Base-by-base conservation (phyloP, 495 filamentous ascomycete species). In the Penicillium psychrofluorescens region DNA sequence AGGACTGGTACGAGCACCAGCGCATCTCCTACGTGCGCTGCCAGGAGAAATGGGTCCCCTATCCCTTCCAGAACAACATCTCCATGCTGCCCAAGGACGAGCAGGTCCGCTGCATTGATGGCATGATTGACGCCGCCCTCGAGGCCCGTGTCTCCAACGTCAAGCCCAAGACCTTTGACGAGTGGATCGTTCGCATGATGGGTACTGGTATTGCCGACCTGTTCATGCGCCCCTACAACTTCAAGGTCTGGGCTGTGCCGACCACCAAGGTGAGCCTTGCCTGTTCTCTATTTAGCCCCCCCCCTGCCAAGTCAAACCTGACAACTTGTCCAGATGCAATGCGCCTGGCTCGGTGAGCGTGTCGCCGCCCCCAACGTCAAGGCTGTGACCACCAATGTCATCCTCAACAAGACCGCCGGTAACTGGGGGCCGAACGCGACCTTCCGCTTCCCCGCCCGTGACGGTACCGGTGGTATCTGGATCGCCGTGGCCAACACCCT, bases 141-240 rank as follows among this genome's bases (percentile, higher is more conserved):
- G 88, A 90, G 61, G 77, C 76, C 45, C 88, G 91, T 48, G 87
- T 91, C 29, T 67, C 87, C 48, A 91, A 79, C 71, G 87, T 80
- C 40, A 96, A 96, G 75, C 92, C 94, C 40, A 84, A 87, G 71
- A 74, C 90, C 72, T 99, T 99, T 53, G 94, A 99, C 56, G 90
- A 97, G 74, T 97, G 92, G 92, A 97, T 99, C 58, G 65, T 97
- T 49, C 81, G 91, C 45, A 94, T 81, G 72, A 91, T 88, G 78
- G 92, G 92, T 57, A 69, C 71, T 52, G 92, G 94, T 53, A 76
- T 99, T 51, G 92, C 92, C 46, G 82, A 99, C 66, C 72, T 90
- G 43, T 99, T 99, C 82, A 99, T 99, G 92, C 74, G 94, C 56
- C 92, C 92, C 36, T 99, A 99, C 79, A 99, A 99, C 80, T 97